phyloP scores from a whole-genome alignment of 2,329 filamentous ascomycete genomes.

The Helotiales sp. region DNA sequence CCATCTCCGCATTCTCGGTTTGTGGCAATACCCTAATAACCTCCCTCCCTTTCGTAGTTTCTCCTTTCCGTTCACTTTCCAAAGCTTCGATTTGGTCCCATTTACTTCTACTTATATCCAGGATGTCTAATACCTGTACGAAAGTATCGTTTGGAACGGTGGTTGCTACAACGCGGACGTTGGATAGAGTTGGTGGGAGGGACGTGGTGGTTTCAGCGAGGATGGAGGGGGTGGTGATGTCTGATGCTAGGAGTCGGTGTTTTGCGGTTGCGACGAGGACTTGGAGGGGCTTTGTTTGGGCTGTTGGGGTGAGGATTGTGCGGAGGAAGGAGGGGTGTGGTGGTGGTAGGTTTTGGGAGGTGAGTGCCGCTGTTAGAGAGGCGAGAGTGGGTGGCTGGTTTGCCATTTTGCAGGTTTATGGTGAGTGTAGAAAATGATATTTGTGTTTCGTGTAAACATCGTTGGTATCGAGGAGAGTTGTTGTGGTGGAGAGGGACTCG shows the following conservation, averaged over 20 bases:
- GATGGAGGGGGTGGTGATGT: slow-evolving; percentile 65
- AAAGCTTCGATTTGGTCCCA: slow-evolving; percentile 89
- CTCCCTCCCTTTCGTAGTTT: slow-evolving; percentile 74
- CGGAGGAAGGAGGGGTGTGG: slow-evolving; percentile 24
- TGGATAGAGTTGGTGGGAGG: slow-evolving; percentile 59
- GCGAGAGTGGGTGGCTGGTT: slow-evolving; percentile 16
- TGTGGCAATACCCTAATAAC: slow-evolving; percentile 69
- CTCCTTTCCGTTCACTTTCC: slow-evolving; percentile 71
- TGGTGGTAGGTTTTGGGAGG: slow-evolving; percentile 18
- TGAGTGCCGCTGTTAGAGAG: slow-evolving; percentile 24
- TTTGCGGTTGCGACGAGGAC: slow-evolving; percentile 64
- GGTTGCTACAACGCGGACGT: slow-evolving; percentile 54
- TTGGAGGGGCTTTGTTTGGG: slow-evolving; percentile 48
- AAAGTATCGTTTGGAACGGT: slow-evolving; percentile 62
- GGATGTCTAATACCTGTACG: slow-evolving; percentile 82
- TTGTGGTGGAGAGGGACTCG: neutral
- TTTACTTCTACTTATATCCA: slow-evolving; percentile 75
- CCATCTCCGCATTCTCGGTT: slow-evolving; percentile 30
- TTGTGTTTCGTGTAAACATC: neutral
- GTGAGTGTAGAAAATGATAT: neutral
- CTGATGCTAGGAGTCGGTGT: slow-evolving; percentile 75
- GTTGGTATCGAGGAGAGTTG: neutral
- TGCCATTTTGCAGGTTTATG: slow-evolving; percentile 10
- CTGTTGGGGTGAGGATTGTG: slow-evolving; percentile 23
- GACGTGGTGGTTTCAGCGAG: slow-evolving; percentile 47